Conservation (phyloP, 495 filamentous ascomycete genomes). For the Xylaria nigripes region DNA sequence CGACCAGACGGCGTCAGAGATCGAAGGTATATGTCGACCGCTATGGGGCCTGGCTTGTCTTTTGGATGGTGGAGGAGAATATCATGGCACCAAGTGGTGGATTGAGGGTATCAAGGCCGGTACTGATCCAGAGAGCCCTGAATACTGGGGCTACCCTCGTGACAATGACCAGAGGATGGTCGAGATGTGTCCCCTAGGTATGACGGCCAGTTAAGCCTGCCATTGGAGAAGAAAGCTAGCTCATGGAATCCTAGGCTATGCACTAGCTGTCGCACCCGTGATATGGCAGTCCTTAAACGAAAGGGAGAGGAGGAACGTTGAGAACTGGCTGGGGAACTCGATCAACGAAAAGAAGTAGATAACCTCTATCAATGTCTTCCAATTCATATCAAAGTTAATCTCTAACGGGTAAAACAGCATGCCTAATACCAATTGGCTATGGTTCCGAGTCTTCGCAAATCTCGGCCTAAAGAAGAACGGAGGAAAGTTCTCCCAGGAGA, state of each 20-base stretch:
- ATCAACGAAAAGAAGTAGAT: constrained; percentile 63
- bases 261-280: constrained; percentile 53
- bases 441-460: constrained; percentile 79
- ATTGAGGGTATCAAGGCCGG: constrained; percentile 58
- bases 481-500: constrained; percentile 54
- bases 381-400: neutral
- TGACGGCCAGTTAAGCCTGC: neutral
- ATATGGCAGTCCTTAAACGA: constrained; percentile 61
- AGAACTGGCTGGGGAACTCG: constrained; percentile 57
- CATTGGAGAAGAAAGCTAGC: neutral
- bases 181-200: constrained; percentile 65
- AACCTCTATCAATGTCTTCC: neutral
- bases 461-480: constrained; percentile 65
- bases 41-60: constrained; percentile 67
- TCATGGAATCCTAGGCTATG: constrained; percentile 33
- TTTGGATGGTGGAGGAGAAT: constrained; percentile 56
- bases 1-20: constrained; percentile 67
- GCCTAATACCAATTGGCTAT: constrained; percentile 58
- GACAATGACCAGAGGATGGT: constrained; percentile 79
- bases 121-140: constrained; percentile 54
- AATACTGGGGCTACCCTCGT: constrained; percentile 67
- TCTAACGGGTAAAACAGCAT: constrained; percentile 30
- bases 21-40: constrained; percentile 68
- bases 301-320: constrained; percentile 52
- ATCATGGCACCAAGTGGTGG: constrained; percentile 55